These are phyloP conservation scores for Lentinula sp. DNA, from an alignment of 768 basidiomycete genomes.

Conservation along the genomic window DNA sequence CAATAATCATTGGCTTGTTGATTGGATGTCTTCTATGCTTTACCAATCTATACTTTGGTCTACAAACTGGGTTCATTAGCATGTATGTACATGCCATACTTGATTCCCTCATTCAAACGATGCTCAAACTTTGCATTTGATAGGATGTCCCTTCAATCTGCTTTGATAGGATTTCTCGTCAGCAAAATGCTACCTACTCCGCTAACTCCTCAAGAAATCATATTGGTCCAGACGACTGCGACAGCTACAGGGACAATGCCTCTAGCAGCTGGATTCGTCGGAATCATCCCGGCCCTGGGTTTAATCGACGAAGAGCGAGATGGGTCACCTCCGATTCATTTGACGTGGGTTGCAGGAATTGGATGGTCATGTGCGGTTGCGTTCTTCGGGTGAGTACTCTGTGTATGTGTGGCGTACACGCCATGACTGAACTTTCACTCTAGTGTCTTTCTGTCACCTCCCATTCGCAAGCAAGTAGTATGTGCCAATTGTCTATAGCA, in stretches of 20 bases:
- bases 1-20: conserved; percentile 70
- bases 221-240: conserved; percentile 92
- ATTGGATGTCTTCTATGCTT: conserved; percentile 89
- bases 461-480: conserved; percentile 91
- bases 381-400: conserved; percentile 73
- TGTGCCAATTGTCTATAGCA: conserved; percentile 18
- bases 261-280: conserved; percentile 51
- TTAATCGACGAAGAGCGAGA: conserved; percentile 72
- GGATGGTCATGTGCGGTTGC: conserved; percentile 89
- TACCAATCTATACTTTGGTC: conserved; percentile 85
- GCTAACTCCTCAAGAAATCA: conserved; percentile 86
- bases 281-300: conserved; percentile 77
- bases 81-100: conserved; percentile 40
- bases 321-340: conserved; percentile 65
- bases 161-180: conserved; percentile 85
- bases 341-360: conserved; percentile 70
- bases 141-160: conserved; percentile 96
- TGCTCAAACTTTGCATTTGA: conserved; percentile 1
- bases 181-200: conserved; percentile 69
- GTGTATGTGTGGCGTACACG: background rate
- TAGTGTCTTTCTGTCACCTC: conserved; percentile 94
- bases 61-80: conserved; percentile 88
- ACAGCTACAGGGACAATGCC: conserved; percentile 94
- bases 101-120: background rate
- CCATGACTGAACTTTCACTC: background rate